A percentile compares a stretch with the other conserved stretches of the same genome.
Conservation (phyloP, 257 asterid genomes). For the Solanum etuberosum region DNA sequence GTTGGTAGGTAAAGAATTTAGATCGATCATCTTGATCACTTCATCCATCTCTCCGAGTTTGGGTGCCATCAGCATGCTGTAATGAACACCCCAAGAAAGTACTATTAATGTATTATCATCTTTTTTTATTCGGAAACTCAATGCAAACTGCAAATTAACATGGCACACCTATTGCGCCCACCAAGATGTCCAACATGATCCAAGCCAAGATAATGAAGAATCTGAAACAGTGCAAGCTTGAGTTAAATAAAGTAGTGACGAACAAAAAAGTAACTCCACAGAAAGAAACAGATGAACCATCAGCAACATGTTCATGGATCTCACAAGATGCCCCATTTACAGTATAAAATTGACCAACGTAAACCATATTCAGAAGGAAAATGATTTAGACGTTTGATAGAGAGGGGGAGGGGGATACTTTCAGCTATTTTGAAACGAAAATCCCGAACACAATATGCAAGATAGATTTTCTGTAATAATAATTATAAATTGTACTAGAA, state of each 20-base stretch:
- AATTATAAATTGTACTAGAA: neutral
- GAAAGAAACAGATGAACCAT: neutral
- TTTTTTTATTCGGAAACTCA: neutral
- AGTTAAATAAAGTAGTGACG: conserved; percentile 7
- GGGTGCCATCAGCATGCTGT: conserved; percentile 66
- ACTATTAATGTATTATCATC: neutral
- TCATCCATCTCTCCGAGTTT: conserved; percentile 84
- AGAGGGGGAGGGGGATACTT: neutral
- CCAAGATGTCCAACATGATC: conserved; percentile 94
- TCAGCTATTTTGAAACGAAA: neutral
- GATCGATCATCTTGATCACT: conserved; percentile 55
- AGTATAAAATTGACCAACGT: neutral
- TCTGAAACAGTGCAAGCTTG: conserved; percentile 32
- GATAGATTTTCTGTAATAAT: neutral
- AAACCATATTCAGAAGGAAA: neutral
- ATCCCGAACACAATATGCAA: neutral
- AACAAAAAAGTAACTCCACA: neutral
- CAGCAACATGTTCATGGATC: neutral
- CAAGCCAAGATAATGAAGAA: conserved; percentile 94
- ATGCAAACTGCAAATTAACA: conserved; percentile 1
- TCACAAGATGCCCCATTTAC: neutral
- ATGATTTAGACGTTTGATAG: neutral
- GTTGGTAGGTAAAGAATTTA: conserved; percentile 24
- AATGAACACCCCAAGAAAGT: conserved; percentile 1
- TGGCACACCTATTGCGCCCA: conserved; percentile 63